A percentile compares a stretch with the other conserved stretches of the same genome.
phyloP scores from a whole-genome alignment of 768 basidiomycete genomes.

The Tylopilus intermedius region DNA sequence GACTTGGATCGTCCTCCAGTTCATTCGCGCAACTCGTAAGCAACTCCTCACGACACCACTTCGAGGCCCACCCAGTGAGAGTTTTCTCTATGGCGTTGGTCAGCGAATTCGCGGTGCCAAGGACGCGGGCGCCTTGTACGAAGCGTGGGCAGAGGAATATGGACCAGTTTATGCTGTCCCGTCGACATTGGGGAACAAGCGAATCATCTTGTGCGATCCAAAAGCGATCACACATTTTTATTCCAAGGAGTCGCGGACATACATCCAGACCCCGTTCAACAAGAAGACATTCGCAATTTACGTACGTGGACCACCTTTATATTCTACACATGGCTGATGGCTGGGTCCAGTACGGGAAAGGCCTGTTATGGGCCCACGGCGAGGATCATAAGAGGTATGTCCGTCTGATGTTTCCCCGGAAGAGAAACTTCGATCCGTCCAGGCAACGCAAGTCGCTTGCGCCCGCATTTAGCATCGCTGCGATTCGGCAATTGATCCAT shows the following conservation, averaged over 20 bases:
- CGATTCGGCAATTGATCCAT: conserved; percentile 32
- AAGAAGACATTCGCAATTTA: conserved; percentile 28
- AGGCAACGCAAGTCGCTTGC: conserved; percentile 36
- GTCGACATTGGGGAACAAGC: conserved; percentile 8
- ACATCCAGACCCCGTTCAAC: conserved; percentile 37
- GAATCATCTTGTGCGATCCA: conserved; percentile 34
- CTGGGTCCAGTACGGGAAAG: conserved; percentile 20
- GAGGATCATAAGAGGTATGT: conserved; percentile 43
- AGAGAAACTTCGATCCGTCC: neutral
- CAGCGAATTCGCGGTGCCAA: conserved; percentile 1
- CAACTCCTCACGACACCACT: conserved; percentile 13
- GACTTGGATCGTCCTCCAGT: conserved; percentile 6
- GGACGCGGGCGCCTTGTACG: conserved; percentile 13
- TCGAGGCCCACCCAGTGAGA: conserved; percentile 15
- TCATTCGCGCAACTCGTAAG: conserved; percentile 29
- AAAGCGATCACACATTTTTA: conserved; percentile 27
- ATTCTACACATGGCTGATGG: neutral
- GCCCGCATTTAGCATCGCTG: conserved; percentile 37
- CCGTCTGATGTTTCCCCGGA: neutral
- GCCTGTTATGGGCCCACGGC: conserved; percentile 31
- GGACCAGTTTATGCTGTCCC: conserved; percentile 16
- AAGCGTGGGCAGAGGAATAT: conserved; percentile 22
- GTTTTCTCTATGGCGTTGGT: conserved; percentile 18
- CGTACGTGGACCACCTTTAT: conserved; percentile 1
- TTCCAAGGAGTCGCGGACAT: conserved; percentile 26